These are phyloP conservation scores for Tolypocladium nubicola DNA, from an alignment of 2,329 filamentous ascomycete species.

Conservation along the genomic window DNA sequence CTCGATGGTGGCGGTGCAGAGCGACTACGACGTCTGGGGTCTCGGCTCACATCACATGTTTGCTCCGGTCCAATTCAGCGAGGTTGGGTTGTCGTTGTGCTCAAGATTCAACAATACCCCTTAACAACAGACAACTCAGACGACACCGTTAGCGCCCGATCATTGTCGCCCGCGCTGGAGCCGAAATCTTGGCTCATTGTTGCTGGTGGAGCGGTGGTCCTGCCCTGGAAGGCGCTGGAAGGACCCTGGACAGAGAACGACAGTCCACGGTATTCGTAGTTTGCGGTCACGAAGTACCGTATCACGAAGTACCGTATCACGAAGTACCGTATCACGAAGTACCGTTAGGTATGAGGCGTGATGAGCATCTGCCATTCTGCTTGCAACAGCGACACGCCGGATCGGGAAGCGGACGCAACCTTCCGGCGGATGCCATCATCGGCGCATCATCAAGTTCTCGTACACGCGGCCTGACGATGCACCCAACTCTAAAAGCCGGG, in stretches of 20 bases:
- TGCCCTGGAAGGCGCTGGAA: not conserved
- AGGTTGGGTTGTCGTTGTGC: too few species aligned
- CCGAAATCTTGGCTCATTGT: too few species aligned
- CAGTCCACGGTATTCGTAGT: not conserved
- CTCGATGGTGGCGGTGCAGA: too few species aligned
- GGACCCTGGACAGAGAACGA: not conserved
- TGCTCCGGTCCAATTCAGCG: too few species aligned
- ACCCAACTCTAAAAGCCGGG: conserved; percentile 2
- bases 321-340: too few species aligned
- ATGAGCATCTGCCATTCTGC: not conserved
- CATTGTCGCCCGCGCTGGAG: not conserved
- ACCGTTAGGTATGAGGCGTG: not conserved
- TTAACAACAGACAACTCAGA: not conserved
- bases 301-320: too few species aligned
- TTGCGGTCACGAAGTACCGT: not conserved
- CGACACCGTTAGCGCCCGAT: not conserved
- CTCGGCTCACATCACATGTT: too few species aligned
- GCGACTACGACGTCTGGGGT: too few species aligned
- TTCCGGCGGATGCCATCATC: not conserved
- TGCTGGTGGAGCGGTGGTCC: not conserved
- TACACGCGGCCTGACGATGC: not conserved
- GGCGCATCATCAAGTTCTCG: not conserved
- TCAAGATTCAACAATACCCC: too few species aligned
- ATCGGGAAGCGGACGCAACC: not conserved
- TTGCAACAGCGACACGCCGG: not conserved